Conservation (phyloP, 2,329 filamentous ascomycete genomes). For the Ophiocordyceps camponoti-floridani region DNA sequence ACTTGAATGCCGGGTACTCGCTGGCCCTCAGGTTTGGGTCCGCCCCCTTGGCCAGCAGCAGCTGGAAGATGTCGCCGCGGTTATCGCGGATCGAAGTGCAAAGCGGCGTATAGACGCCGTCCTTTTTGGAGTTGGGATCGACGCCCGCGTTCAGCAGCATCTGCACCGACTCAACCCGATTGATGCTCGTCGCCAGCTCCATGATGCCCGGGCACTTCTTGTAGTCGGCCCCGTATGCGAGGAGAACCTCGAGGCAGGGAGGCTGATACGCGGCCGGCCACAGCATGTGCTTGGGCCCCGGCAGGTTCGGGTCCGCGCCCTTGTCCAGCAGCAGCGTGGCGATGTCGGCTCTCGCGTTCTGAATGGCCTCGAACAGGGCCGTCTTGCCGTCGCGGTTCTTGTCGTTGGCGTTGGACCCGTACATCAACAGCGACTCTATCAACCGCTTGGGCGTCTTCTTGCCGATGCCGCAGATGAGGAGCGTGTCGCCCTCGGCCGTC, state of each 20-base stretch:
- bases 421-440: slow-evolving; percentile 40
- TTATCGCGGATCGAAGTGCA: slow-evolving; percentile 53
- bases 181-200: slow-evolving; percentile 44
- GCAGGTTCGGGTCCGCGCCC: slow-evolving; percentile 48
- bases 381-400: slow-evolving; percentile 46
- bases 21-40: slow-evolving; percentile 44
- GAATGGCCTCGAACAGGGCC: slow-evolving; percentile 44
- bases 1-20: slow-evolving; percentile 52
- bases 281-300: slow-evolving; percentile 50
- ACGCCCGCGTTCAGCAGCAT: slow-evolving; percentile 39
- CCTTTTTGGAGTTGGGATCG: slow-evolving; percentile 43
- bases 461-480: slow-evolving; percentile 41
- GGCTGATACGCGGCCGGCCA: slow-evolving; percentile 46
- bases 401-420: slow-evolving; percentile 37
- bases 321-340: slow-evolving; percentile 32
- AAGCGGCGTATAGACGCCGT: slow-evolving; percentile 48
- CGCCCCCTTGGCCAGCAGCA: slow-evolving; percentile 37
- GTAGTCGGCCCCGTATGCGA: slow-evolving; percentile 38
- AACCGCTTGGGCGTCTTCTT: slow-evolving; percentile 35
- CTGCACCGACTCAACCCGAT: slow-evolving; percentile 42
- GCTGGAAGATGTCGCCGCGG: slow-evolving; percentile 39
- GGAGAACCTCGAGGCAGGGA: slow-evolving; percentile 37
- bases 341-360: slow-evolving; percentile 35
- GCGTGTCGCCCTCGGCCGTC: slow-evolving; percentile 38
- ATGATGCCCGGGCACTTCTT: slow-evolving; percentile 44